These are phyloP conservation scores for Paraphaeosphaeria sporulosa DNA, from an alignment of 2,329 filamentous ascomycete genomes.

Conservation along the genomic window DNA sequence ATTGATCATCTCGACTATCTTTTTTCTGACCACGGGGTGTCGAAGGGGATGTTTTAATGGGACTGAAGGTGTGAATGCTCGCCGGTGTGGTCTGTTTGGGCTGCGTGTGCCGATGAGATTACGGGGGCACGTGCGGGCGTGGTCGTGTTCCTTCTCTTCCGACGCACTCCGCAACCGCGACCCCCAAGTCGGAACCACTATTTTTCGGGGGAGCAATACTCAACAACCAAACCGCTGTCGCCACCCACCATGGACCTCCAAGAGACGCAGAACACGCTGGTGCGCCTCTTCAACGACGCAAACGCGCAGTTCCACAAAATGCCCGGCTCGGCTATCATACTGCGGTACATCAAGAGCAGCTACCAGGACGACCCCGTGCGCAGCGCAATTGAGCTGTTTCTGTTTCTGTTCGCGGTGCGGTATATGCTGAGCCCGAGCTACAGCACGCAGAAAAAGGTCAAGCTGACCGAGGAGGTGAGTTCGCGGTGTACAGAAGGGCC, in stretches of 20 bases:
- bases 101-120: slow-evolving; percentile 15
- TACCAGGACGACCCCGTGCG: slow-evolving; percentile 97
- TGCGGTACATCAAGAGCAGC: slow-evolving; percentile 94
- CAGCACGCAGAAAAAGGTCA: slow-evolving; percentile 87
- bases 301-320: slow-evolving; percentile 82
- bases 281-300: slow-evolving; percentile 63
- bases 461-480: slow-evolving; percentile 78
- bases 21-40: no score
- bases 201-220: neutral
- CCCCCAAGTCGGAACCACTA: slow-evolving; percentile 1
- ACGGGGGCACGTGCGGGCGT: slow-evolving; percentile 9
- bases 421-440: slow-evolving; percentile 94
- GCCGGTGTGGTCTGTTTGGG: neutral
- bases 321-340: slow-evolving; percentile 90
- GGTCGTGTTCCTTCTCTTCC: slow-evolving; percentile 10
- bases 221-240: neutral
- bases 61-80: neutral
- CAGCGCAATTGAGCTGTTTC: slow-evolving; percentile 88
- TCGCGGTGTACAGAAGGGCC: neutral
- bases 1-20: no score
- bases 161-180: slow-evolving; percentile 12
- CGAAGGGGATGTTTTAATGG: no score
- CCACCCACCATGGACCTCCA: slow-evolving; percentile 61
- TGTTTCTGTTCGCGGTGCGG: slow-evolving; percentile 93
- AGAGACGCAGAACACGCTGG: slow-evolving; percentile 61